Conservation (phyloP, 2,329 filamentous ascomycete genomes). For the Cordyceps fumosorosea region DNA sequence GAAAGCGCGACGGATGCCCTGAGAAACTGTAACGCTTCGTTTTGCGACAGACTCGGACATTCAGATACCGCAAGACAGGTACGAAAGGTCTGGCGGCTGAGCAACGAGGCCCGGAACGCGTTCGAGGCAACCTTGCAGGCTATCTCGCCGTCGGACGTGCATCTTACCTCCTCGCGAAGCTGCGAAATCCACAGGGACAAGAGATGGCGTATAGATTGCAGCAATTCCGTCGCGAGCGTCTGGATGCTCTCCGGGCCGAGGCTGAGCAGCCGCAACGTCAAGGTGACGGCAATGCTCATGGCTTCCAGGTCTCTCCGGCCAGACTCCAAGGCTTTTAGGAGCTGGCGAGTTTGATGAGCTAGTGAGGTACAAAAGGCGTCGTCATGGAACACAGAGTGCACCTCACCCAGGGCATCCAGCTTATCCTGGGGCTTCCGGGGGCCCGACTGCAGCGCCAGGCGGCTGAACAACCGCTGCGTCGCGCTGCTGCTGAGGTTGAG, state of each 20-base stretch:
- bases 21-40: slow-evolving; percentile 18
- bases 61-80: too few relatives aligned
- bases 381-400: not conserved
- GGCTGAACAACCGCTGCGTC: slow-evolving; percentile 41
- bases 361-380: slow-evolving; percentile 24
- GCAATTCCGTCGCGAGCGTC: not conserved
- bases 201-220: slow-evolving; percentile 18
- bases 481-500: slow-evolving; percentile 54
- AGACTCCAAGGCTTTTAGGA: slow-evolving; percentile 36
- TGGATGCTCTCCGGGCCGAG: not conserved
- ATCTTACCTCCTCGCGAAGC: slow-evolving; percentile 39
- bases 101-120: slow-evolving; percentile 47
- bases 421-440: slow-evolving; percentile 43
- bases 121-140: slow-evolving; percentile 31
- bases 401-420: slow-evolving; percentile 25
- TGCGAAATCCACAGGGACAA: slow-evolving; percentile 43
- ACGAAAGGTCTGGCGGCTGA: slow-evolving; percentile 42
- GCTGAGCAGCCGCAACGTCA: slow-evolving; percentile 36
- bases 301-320: slow-evolving; percentile 54
- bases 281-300: slow-evolving; percentile 51
- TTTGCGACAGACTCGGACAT: too few relatives aligned
- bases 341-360: slow-evolving; percentile 36
- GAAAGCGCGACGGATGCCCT: slow-evolving; percentile 22
- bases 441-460: slow-evolving; percentile 50
- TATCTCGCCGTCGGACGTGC: slow-evolving; percentile 28